These are phyloP conservation scores for Deinandra increscens DNA, from an alignment of 129 eudicot species.

Conservation along the genomic window DNA sequence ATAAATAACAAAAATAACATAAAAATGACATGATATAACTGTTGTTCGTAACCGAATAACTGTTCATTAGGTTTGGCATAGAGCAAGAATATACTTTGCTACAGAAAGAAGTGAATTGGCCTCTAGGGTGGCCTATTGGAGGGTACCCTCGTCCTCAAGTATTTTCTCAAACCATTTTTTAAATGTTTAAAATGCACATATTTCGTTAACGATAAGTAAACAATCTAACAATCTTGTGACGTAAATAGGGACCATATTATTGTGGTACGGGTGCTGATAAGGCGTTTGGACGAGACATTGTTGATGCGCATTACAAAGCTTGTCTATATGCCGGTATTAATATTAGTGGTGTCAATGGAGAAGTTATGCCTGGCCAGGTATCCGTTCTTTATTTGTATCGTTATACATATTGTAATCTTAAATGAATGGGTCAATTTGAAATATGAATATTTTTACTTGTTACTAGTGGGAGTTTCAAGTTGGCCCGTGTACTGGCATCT, in stretches of 20 bases:
- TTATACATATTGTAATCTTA: neutral
- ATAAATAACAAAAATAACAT: too few relatives aligned
- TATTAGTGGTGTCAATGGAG: conserved; percentile 82
- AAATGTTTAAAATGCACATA: neutral
- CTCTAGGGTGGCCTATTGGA: conserved; percentile 89
- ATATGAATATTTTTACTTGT: neutral
- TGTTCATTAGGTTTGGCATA: conserved; percentile 60
- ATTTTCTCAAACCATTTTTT: neutral
- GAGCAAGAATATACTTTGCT: conserved; percentile 80
- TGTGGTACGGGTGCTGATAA: conserved; percentile 87
- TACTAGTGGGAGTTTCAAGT: conserved; percentile 91
- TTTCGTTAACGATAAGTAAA: too few relatives aligned
- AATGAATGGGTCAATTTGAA: neutral
- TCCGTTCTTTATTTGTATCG: neutral
- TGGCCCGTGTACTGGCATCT: conserved; percentile 79
- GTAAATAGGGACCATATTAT: conserved; percentile 72
- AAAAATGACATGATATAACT: neutral
- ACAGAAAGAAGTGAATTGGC: conserved; percentile 69
- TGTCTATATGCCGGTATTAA: conserved; percentile 85
- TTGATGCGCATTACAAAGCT: conserved; percentile 82
- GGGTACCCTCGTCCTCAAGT: conserved; percentile 79
- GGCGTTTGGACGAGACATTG: conserved; percentile 81
- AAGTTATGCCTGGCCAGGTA: conserved; percentile 98
- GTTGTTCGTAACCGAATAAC: neutral
- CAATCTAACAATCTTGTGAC: neutral